Base-by-base conservation (phyloP, 164 flowering plant species). In the Berberis thunbergii region DNA sequence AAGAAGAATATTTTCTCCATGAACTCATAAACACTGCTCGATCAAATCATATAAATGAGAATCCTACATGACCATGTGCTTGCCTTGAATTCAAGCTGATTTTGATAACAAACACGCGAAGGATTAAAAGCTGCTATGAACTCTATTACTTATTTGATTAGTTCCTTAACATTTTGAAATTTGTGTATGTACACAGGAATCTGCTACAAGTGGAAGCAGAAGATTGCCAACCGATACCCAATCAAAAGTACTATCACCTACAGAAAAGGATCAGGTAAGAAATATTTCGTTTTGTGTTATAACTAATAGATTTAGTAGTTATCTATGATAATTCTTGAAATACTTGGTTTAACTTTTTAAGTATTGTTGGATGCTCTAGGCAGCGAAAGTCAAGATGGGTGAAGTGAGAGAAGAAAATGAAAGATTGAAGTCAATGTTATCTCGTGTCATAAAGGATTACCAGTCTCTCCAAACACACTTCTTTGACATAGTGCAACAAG, bases 371-470 rank as follows among this genome's bases (percentile, higher is more conserved):
- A 7, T 73, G 46, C 76, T 87, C 6, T 78, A 80, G 75, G 70
- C 83, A 1, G 81, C 91, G 0, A 86, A 80, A 77, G 82, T 83
- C 0, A 81, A 88, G 68, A 85, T 91, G 86, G 80, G 82, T 0
- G 78, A 83, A 61, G 87, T 86, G 45, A 81, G 74, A 64, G 82
- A 85, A 78, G 97, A 91, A 67, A 91, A 91, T 45, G 83, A 77
- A 62, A 83, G 86, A 59, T 49, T 91, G 11, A 88, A 86, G 73
- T 66, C 57, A 70, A 66, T 72, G 45, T 60, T 88, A 48, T 66
- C 83, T 26, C 67, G 70, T 55, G 75, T 88, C 8, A 77, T 72
- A 71, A 80, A 80, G 57, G 89, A 91, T 45, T 86, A 84, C 71
- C 73, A 79, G 52, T 75, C 84, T 43, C 89, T 91, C 7, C 79